Conservation (phyloP, 2,329 filamentous ascomycete species). For the Ceratocystis lukuohia region DNA sequence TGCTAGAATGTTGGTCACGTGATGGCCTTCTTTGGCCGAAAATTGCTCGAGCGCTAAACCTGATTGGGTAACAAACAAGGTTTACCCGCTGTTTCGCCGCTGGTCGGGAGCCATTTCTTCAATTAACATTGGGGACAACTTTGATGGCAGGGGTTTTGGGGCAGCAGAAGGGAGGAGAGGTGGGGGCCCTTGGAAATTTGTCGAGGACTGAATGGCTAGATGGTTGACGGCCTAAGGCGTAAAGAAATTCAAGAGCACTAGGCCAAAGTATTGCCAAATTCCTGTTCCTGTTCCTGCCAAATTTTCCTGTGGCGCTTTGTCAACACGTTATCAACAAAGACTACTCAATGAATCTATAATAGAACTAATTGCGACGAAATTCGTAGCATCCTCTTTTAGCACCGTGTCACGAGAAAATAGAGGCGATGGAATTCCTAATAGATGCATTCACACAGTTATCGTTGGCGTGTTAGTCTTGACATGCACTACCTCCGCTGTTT, state of each 20-base stretch:
- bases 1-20: conserved; percentile 19
- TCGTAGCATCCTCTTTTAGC: background rate
- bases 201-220: conserved; percentile 16
- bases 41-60: conserved; percentile 21
- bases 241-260: background rate
- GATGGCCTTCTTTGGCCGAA: conserved; percentile 19
- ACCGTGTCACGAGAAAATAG: background rate
- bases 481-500: too few species aligned
- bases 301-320: background rate
- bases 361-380: too few species aligned
- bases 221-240: conserved; percentile 18
- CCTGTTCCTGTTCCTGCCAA: conserved; percentile 4
- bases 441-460: background rate
- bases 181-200: conserved; percentile 19
- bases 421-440: background rate
- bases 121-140: conserved; percentile 1
- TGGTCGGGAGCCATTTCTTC: conserved; percentile 18
- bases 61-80: conserved; percentile 17
- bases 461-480: too few species aligned
- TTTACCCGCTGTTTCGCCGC: conserved; percentile 21
- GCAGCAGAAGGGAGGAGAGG: conserved; percentile 9
- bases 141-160: conserved; percentile 17
- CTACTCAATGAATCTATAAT: background rate
- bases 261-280: background rate
- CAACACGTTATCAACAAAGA: background rate